phyloP scores from a whole-genome alignment of 2,329 filamentous ascomycete species.

The Elsinoe arachidis region DNA sequence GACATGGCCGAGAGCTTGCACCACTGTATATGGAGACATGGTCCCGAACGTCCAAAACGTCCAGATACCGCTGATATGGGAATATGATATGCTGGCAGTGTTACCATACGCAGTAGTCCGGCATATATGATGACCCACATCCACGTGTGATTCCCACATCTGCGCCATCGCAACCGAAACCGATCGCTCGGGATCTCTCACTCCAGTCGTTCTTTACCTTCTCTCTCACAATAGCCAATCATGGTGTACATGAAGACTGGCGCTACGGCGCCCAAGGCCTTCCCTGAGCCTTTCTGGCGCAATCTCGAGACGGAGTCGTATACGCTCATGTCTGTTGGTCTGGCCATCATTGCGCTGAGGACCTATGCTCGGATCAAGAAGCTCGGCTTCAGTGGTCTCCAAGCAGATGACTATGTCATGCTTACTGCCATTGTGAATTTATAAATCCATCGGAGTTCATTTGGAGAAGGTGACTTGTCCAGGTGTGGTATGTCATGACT shows the following conservation, averaged over 20 bases:
- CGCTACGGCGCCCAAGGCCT: conserved; percentile 7
- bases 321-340: conserved; percentile 14
- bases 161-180: neutral
- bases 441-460: neutral
- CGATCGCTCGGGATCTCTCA: neutral
- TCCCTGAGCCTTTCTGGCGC: conserved; percentile 13
- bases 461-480: conserved; percentile 23
- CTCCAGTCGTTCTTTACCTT: neutral
- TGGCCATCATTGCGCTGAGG: conserved; percentile 14
- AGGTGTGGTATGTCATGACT: conserved; percentile 34
- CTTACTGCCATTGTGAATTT: conserved; percentile 28
- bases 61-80: neutral
- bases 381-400: conserved; percentile 34
- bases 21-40: neutral
- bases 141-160: neutral
- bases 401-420: conserved; percentile 52
- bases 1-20: neutral
- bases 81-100: neutral
- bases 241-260: conserved; percentile 3
- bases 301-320: conserved; percentile 14
- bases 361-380: conserved; percentile 15
- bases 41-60: neutral
- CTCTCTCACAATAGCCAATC: neutral
- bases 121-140: neutral
- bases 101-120: neutral